Conservation (phyloP, 208 protist species). For the Trypanosoma platydactyli region DNA sequence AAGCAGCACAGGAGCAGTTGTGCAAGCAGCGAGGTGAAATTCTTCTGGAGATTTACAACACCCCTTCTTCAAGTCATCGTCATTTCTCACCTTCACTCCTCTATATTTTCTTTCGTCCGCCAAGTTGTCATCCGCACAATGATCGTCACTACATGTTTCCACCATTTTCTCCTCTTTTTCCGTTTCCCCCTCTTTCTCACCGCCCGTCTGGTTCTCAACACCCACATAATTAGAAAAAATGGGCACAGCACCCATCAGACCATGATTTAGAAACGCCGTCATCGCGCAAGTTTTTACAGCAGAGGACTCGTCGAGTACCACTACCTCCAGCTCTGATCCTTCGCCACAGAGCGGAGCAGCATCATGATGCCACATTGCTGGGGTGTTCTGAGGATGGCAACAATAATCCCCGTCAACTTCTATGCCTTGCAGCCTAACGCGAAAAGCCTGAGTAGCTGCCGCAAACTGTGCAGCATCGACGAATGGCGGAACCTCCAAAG, state of each 20-base stretch:
- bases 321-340: slow-evolving; percentile 36
- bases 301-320: slow-evolving; percentile 26
- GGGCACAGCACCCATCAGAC: slow-evolving; percentile 35
- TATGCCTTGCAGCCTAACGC: neutral
- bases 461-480: slow-evolving; percentile 12
- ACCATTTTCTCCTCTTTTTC: neutral
- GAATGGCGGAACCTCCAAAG: neutral
- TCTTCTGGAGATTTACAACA: too few species aligned
- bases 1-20: too few species aligned
- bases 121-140: too few species aligned
- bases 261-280: slow-evolving; percentile 41
- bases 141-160: neutral
- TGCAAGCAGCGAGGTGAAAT: too few species aligned
- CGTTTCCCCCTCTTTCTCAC: neutral
- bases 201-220: neutral
- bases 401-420: neutral
- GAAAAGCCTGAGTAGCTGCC: neutral
- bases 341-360: neutral
- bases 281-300: slow-evolving; percentile 46
- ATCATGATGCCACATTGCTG: neutral
- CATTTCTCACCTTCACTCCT: too few species aligned
- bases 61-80: too few species aligned
- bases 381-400: neutral
- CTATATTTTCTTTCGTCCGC: too few species aligned
- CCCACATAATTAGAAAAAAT: slow-evolving; percentile 56